Evolutionary conservation across 129 eudicot species (phyloP), one percentile per base, ranked within the genome.

Genomic region (Chrysanthemum makinoi): DNA sequence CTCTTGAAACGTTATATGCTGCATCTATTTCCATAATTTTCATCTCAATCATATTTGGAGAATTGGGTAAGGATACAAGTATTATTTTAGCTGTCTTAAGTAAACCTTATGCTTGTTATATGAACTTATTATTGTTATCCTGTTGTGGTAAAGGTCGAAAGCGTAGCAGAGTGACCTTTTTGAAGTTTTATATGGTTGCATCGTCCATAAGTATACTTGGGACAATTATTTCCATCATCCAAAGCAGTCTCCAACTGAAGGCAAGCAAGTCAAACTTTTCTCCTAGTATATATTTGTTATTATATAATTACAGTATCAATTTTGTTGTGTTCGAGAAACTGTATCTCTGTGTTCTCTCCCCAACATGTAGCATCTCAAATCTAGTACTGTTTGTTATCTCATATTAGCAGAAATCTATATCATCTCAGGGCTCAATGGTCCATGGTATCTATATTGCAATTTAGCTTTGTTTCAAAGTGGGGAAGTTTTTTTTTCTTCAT

Each of bases 21-120:
- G 86, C 79, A 47, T 81, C 89, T 8, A 66, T 54, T 56, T 52
- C 76, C 43, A 3, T 84, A 68, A 73, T 76, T 56, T 89, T 84
- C 53, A n/a, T 84, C 57, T 84, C 97, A 51, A 77, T 85, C 12
- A n/a, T 85, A 24, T 17, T 89, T 18, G 98, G 98, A 20, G 98
- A 89, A 81, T 57, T 81, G 60, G 98, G 96, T 89, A 72, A 62
- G 6, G 17, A 0, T 52, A 39, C 19, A 66, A 24, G 56, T 73
- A 8, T 60, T 24, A 55, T 50, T 50, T 68, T 59, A 28, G 0
- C 10, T 19, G 3, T 64, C 14, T 69, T 57, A 16, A 73, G n/a
- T 17, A 47, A 46, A 24, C 57, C 50, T 63, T 1, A 10, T 52
- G 46, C 14, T 66, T 75, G 69, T 61, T 43, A 1, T 43, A 28